These are phyloP conservation scores for Pseudocercospora cruenta DNA, from an alignment of 2,329 filamentous ascomycete species.

Conservation along the genomic window DNA sequence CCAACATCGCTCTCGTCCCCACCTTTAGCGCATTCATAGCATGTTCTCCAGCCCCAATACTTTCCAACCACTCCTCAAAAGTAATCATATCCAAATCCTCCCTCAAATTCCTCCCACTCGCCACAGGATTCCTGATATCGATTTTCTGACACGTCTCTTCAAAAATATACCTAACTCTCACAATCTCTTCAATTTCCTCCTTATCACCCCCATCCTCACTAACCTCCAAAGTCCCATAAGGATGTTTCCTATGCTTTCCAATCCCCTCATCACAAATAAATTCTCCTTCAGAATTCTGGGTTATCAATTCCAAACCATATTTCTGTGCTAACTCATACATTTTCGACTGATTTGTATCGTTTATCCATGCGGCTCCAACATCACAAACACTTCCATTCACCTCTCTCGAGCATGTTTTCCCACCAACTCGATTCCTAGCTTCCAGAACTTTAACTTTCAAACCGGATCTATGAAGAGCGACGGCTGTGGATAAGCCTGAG, in stretches of 20 bases:
- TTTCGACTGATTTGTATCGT: slow-evolving; percentile 56
- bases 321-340: slow-evolving; percentile 48
- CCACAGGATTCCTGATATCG: slow-evolving; percentile 30
- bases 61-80: slow-evolving; percentile 45
- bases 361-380: slow-evolving; percentile 64
- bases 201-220: slow-evolving; percentile 21
- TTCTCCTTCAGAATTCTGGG: slow-evolving; percentile 54
- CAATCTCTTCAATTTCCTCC: slow-evolving; percentile 33
- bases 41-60: slow-evolving; percentile 36
- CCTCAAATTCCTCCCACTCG: slow-evolving; percentile 31
- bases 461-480: slow-evolving; percentile 34
- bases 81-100: slow-evolving; percentile 43
- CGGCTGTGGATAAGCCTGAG: slow-evolving; percentile 37
- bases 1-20: slow-evolving; percentile 57
- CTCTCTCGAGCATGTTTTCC: slow-evolving; percentile 53
- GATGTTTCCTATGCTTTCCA: slow-evolving; percentile 39
- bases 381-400: slow-evolving; percentile 47
- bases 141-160: slow-evolving; percentile 46
- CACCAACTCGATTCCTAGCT: slow-evolving; percentile 41
- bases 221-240: slow-evolving; percentile 37
- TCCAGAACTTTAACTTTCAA: slow-evolving; percentile 37
- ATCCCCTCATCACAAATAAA: slow-evolving; percentile 48
- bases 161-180: slow-evolving; percentile 42
- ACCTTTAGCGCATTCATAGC: slow-evolving; percentile 46
- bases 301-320: slow-evolving; percentile 50